Evolutionary conservation across 2,329 filamentous ascomycete genomes (phyloP).

Genomic region (Alternaria conjuncta): DNA sequence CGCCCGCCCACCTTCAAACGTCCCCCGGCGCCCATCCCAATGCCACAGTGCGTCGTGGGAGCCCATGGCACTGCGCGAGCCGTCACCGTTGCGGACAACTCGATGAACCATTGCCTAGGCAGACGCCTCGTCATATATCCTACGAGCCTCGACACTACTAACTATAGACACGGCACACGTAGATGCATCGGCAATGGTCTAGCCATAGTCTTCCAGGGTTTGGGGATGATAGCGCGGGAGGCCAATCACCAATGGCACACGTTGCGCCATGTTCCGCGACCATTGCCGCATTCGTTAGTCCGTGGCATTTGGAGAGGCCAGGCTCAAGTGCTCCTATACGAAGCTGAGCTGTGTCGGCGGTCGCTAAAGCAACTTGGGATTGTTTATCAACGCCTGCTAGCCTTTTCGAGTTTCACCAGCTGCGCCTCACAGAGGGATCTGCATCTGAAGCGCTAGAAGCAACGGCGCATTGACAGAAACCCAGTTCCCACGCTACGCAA

Average conservation of each 20-base stretch:
- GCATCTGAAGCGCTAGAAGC: constrained; percentile 12
- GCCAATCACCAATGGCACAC: constrained; percentile 5
- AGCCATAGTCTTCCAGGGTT: background rate
- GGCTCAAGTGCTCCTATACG: constrained; percentile 1
- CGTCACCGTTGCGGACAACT: background rate
- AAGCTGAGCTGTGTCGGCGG: constrained; percentile 9
- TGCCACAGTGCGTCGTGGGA: background rate
- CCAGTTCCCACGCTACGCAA: constrained; percentile 19
- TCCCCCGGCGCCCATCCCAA: background rate
- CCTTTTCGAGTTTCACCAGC: constrained; percentile 2
- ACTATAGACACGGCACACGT: constrained; percentile 8
- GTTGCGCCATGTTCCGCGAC: constrained; percentile 4
- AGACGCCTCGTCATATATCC: background rate
- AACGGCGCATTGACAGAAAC: constrained; percentile 16
- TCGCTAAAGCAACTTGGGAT: constrained; percentile 9
- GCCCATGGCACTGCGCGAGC: background rate
- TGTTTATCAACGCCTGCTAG: constrained; percentile 16
- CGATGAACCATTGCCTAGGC: background rate
- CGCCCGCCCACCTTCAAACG: background rate
- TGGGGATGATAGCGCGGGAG: constrained; percentile 5
- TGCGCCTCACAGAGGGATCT: constrained; percentile 6
- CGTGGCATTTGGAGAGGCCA: background rate
- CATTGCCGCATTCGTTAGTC: constrained; percentile 11
- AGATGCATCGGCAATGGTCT: constrained; percentile 1
- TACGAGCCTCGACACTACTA: background rate